Conservation (phyloP, 1,284 basidiomycete species). For the Ceratobasidium sp. region DNA sequence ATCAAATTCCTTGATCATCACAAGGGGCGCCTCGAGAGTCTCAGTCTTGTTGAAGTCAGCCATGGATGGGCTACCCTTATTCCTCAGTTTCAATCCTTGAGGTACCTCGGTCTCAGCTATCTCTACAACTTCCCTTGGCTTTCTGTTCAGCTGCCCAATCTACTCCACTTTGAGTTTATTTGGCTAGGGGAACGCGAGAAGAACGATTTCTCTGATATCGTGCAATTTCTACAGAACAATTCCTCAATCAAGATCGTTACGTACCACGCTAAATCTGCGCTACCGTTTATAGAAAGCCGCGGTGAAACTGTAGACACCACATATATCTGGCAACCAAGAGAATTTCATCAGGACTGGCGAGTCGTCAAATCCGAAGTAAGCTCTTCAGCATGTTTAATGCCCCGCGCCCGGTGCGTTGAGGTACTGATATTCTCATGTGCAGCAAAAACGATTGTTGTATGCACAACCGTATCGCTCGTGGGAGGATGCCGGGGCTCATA, state of each 20-base stretch:
- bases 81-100: neutral
- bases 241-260: neutral
- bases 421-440: too few species aligned
- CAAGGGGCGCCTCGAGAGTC: neutral
- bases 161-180: neutral
- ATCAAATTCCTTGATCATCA: neutral
- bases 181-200: neutral
- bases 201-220: neutral
- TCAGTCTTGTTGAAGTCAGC: neutral
- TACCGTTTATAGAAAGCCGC: neutral
- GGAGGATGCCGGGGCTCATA: neutral
- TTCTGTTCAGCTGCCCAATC: neutral
- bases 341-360: neutral
- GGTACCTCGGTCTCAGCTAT: neutral
- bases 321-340: neutral
- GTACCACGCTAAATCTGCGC: neutral
- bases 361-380: neutral
- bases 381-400: neutral
- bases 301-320: neutral
- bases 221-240: neutral
- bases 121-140: constrained; percentile 13
- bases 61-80: constrained; percentile 7
- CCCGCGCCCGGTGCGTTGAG: too few species aligned
- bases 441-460: neutral
- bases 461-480: neutral